A percentile compares a stretch with the other conserved stretches of the same genome.
Conservation (phyloP, 768 basidiomycete species). For the Termitomyces heimii region DNA sequence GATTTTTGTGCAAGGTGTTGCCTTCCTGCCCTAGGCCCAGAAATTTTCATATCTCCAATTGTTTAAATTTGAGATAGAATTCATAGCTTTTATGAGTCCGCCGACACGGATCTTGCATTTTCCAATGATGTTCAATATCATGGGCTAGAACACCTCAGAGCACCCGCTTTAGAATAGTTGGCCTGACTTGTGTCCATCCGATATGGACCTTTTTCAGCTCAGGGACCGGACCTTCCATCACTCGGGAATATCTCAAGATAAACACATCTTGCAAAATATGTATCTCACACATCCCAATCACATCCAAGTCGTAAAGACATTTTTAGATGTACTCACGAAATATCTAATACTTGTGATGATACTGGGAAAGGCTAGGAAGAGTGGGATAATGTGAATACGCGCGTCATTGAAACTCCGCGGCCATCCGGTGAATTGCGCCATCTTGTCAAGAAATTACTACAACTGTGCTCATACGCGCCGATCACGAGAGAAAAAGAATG, state of each 20-base stretch:
- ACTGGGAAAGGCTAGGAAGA: neutral
- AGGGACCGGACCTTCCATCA: neutral
- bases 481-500: constrained; percentile 4
- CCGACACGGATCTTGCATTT: neutral
- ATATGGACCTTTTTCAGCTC: neutral
- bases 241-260: neutral
- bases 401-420: constrained; percentile 11
- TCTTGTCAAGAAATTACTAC: constrained; percentile 18
- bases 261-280: neutral
- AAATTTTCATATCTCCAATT: neutral
- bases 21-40: too few relatives aligned
- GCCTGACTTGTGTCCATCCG: neutral
- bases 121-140: neutral
- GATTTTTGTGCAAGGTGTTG: too few relatives aligned
- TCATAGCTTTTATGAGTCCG: neutral
- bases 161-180: neutral
- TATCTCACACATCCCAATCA: neutral
- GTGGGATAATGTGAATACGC: too few relatives aligned
- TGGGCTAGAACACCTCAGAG: neutral
- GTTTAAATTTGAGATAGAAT: neutral
- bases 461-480: constrained; percentile 18
- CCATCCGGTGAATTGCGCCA: constrained; percentile 19
- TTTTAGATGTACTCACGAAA: neutral
- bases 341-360: neutral
- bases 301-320: neutral